Base-by-base conservation (phyloP, 768 basidiomycete genomes). In the Suillus discolor region DNA sequence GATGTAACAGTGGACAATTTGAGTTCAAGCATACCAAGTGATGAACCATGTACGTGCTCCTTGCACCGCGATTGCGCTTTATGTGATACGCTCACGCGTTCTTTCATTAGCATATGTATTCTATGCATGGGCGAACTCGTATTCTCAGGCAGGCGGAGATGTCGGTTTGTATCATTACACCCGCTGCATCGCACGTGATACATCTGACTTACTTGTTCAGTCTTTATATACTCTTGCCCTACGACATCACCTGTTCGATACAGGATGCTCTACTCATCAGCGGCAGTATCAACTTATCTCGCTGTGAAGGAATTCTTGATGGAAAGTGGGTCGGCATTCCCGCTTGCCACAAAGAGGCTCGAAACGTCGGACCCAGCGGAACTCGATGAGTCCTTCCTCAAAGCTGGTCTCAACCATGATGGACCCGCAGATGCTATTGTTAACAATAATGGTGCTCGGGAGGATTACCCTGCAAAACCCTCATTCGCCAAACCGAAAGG, bases 221-320 rank as follows among this genome's bases (percentile, higher is more conserved):
- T 92, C 60, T 96, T 95, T 77, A 92, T 97, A 64, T 99, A 98
- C 77, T 92, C 91, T 23, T 99, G 96, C 75, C 96, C 96, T 0
- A 84, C 89, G 4, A 72, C 77, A 16, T 93, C 92, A 7, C 91
- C 92, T 1, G 84, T 97, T 78, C 94, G 93, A 72, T 82, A 89
- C 67, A 85, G 95, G 53, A 96, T 99, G 93, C 74, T 97, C 42
- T 97, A 96, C 78, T 93, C 94, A 0, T 89, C 90, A 2, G 89
- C 87, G 11, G 85, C 86, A 13, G 70, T 81, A 12, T 75, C 84
- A 23, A 82, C 90, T 8, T 89, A 85, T 71, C 80, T 82, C 61
- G 78, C 84, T 9, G 87, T 85, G 39, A 88, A 88, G 67, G 78
- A 76, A 6, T 72, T 89, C 2, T 80, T 87, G 67, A 77, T 78